Evolutionary conservation across 768 basidiomycete species (phyloP).

Genomic region (Boletus rex-veris): DNA sequence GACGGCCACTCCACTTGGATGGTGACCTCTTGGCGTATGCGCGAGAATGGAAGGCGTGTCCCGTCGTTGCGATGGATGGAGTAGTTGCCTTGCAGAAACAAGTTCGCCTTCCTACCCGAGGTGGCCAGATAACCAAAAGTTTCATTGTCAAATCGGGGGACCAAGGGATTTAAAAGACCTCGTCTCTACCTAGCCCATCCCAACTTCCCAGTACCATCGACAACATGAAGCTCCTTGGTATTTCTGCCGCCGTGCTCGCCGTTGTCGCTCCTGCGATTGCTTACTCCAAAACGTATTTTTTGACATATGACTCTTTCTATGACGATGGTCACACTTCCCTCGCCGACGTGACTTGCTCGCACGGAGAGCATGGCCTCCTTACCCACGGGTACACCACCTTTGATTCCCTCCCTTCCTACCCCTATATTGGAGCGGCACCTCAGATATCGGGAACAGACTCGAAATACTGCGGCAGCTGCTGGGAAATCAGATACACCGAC

Average conservation of each 20-base stretch:
- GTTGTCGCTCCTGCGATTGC: conserved; percentile 7
- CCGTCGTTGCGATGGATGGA: neutral
- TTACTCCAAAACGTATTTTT: conserved; percentile 14
- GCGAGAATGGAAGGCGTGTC: neutral
- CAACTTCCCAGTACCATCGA: neutral
- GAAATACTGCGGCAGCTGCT: conserved; percentile 55
- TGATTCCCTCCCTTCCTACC: neutral
- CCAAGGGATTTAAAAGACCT: neutral
- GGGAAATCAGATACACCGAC: conserved; percentile 47
- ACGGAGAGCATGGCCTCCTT: conserved; percentile 41
- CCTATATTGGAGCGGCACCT: conserved; percentile 54
- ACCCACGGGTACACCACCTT: neutral
- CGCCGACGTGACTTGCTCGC: conserved; percentile 45
- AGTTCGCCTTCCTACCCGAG: neutral
- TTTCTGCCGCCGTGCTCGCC: neutral
- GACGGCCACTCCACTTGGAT: no score
- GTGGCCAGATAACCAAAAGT: neutral
- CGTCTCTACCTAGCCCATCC: neutral
- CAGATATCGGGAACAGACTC: conserved; percentile 52
- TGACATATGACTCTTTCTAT: conserved; percentile 47
- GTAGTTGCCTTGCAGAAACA: neutral
- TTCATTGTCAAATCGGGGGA: neutral
- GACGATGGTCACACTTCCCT: conserved; percentile 44
- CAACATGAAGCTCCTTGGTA: conserved; percentile 6
- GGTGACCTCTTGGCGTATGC: neutral